A percentile compares a stretch with the other conserved stretches of the same genome.
phyloP scores from a whole-genome alignment of 2,329 filamentous ascomycete genomes.

The Colletotrichum sp. region DNA sequence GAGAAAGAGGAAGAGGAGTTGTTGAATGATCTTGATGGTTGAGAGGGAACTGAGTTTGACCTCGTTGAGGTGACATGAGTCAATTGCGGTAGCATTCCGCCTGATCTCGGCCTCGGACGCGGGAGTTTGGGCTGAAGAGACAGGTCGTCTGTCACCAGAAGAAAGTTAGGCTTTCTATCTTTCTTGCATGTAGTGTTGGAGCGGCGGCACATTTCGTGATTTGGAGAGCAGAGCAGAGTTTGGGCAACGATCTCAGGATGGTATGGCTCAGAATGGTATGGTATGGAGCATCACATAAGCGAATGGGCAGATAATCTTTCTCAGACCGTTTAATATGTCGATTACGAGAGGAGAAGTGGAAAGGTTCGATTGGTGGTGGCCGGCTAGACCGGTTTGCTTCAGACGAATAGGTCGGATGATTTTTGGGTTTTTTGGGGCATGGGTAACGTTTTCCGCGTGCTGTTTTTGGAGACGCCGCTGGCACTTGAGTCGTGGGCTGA shows the following conservation, averaged over 20 bases:
- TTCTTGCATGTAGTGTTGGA: not conserved
- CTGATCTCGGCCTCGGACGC: not conserved
- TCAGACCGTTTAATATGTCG: not conserved
- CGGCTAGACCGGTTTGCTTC: not conserved
- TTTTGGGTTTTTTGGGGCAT: not conserved
- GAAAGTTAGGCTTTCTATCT: not conserved
- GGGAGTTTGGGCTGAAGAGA: not conserved
- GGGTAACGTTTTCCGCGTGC: not conserved
- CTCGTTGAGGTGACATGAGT: not conserved
- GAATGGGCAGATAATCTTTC: not conserved
- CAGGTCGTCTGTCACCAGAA: not conserved
- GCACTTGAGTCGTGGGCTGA: not conserved
- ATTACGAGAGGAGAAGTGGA: not conserved
- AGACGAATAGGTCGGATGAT: constrained; percentile 4
- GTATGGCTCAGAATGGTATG: not conserved
- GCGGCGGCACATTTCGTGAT: not conserved
- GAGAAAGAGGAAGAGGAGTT: not conserved
- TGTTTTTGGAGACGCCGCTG: not conserved
- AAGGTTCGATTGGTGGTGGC: not conserved
- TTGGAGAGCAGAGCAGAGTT: not conserved
- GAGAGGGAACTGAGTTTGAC: not conserved
- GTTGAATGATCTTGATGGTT: not conserved
- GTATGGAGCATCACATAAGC: not conserved
- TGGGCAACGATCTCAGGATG: not conserved
- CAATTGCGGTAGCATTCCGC: not conserved